Percentiles rank a stretch among this genome's conserved stretches.
Evolutionary conservation across 345 rosid genomes (phyloP).

Genomic region (Adansonia digitata): DNA sequence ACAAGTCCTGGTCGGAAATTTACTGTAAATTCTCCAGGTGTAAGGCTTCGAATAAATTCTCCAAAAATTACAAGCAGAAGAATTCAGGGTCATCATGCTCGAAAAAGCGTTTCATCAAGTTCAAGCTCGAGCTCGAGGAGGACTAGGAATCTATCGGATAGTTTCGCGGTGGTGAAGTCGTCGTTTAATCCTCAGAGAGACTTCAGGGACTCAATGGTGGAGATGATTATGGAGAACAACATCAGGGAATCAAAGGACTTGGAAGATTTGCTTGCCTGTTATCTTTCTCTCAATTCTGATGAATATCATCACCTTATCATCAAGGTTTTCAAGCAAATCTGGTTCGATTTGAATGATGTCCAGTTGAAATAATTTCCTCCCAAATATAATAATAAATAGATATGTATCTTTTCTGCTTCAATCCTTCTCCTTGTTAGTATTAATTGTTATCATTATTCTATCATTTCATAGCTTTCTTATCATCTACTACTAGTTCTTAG

Average conservation of each 20-base stretch:
- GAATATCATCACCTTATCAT: constrained; percentile 80
- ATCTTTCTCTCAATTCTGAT: constrained; percentile 70
- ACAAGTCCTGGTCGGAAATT: constrained; percentile 16
- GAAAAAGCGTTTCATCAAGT: constrained; percentile 34
- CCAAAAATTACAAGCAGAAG: constrained; percentile 51
- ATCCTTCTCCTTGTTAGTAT: background rate
- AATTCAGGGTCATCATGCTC: constrained; percentile 16
- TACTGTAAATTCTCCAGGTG: constrained; percentile 52
- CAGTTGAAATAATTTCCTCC: constrained; percentile 10
- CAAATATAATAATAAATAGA: background rate
- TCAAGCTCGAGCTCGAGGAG: constrained; percentile 22
- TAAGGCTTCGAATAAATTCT: constrained; percentile 53
- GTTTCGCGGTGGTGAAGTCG: constrained; percentile 76
- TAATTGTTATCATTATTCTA: background rate
- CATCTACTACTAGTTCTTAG: background rate
- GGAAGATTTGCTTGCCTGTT: constrained; percentile 88
- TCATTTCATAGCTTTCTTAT: background rate
- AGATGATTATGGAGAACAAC: constrained; percentile 84
- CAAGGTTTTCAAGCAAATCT: constrained; percentile 88
- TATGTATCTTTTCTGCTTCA: background rate
- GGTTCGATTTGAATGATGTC: constrained; percentile 55
- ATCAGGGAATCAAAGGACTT: constrained; percentile 68
- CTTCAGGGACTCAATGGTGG: constrained; percentile 94
- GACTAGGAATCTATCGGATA: constrained; percentile 36
- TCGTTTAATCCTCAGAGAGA: constrained; percentile 77